phyloP scores from a whole-genome alignment of 495 filamentous ascomycete species.

The Neurospora sp. region DNA sequence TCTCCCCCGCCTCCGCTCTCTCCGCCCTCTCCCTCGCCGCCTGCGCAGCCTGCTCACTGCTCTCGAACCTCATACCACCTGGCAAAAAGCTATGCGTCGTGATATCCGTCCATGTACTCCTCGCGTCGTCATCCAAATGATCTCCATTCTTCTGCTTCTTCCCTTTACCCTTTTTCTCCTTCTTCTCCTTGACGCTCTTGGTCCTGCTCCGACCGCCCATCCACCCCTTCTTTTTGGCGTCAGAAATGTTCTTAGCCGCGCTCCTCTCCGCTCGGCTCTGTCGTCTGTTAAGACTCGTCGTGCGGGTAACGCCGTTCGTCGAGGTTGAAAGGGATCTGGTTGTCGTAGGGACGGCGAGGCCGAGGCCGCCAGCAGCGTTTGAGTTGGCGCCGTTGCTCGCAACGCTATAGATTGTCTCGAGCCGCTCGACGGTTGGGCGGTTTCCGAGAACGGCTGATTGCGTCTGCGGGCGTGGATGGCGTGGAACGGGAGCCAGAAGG shows the following conservation, averaged over 20 bases:
- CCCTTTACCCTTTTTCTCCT: conserved; percentile 8
- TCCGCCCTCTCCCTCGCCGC: not conserved
- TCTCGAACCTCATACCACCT: conserved; percentile 3
- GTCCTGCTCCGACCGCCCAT: conserved; percentile 31
- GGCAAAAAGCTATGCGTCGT: conserved; percentile 17
- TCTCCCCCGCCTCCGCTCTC: conserved; percentile 1
- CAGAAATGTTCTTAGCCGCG: conserved; percentile 44
- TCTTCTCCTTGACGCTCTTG: conserved; percentile 14
- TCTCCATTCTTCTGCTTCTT: conserved; percentile 22
- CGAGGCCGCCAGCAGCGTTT: conserved; percentile 42
- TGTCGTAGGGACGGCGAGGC: not conserved
- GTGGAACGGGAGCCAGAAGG: conserved; percentile 32
- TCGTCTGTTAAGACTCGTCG: conserved; percentile 29
- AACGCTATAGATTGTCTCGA: conserved; percentile 76
- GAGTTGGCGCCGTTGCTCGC: conserved; percentile 63
- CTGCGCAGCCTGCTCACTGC: not conserved
- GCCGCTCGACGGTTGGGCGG: conserved; percentile 46
- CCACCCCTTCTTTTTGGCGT: conserved; percentile 46
- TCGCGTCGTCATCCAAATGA: conserved; percentile 20
- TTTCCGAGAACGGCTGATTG: conserved; percentile 22
- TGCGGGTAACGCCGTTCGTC: conserved; percentile 17
- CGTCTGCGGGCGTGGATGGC: conserved; percentile 30
- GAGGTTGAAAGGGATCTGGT: conserved; percentile 19
- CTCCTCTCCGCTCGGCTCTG: conserved; percentile 43
- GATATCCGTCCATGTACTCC: conserved; percentile 42